A percentile compares a stretch with the other conserved stretches of the same genome.
These are phyloP conservation scores for Asclepias syriaca DNA, from an alignment of 257 asterid genomes.

Conservation along the genomic window DNA sequence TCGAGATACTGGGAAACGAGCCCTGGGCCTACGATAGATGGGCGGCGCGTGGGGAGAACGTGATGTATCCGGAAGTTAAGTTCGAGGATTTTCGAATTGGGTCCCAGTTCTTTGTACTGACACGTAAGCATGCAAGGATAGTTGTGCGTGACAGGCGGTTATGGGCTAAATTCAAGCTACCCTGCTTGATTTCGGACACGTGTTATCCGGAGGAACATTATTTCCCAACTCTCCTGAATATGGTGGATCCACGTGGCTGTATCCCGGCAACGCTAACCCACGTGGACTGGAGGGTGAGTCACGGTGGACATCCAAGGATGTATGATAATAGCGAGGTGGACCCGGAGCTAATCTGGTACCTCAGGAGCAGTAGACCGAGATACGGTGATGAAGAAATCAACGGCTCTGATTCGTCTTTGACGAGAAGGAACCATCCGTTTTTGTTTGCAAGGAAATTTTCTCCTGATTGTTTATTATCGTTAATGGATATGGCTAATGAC, in stretches of 20 bases:
- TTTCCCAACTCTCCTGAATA: constrained; percentile 60
- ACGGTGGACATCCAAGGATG: constrained; percentile 60
- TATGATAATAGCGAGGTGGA: constrained; percentile 43
- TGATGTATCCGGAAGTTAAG: constrained; percentile 64
- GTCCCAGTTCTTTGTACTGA: constrained; percentile 68
- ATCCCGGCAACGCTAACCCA: constrained; percentile 61
- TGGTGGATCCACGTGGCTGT: constrained; percentile 68
- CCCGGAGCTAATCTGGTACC: constrained; percentile 32
- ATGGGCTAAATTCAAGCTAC: constrained; percentile 67
- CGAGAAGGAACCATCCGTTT: constrained; percentile 43
- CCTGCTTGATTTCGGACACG: constrained; percentile 45
- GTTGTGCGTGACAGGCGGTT: constrained; percentile 47
- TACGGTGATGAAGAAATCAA: constrained; percentile 40
- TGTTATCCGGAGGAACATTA: constrained; percentile 92
- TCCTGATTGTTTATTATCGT: constrained; percentile 25
- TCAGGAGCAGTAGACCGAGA: constrained; percentile 38
- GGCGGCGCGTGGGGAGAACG: constrained; percentile 79
- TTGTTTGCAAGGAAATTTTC: constrained; percentile 71
- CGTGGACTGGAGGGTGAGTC: constrained; percentile 61
- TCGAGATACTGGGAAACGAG: constrained; percentile 55
- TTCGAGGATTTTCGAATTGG: constrained; percentile 64
- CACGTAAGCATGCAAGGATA: constrained; percentile 51
- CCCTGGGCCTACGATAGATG: constrained; percentile 58
- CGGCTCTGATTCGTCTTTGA: constrained; percentile 31
- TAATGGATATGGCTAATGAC: constrained; percentile 40